Evolutionary conservation across 306 rosid species (phyloP).

Genomic region (Clitoria ternatea): DNA sequence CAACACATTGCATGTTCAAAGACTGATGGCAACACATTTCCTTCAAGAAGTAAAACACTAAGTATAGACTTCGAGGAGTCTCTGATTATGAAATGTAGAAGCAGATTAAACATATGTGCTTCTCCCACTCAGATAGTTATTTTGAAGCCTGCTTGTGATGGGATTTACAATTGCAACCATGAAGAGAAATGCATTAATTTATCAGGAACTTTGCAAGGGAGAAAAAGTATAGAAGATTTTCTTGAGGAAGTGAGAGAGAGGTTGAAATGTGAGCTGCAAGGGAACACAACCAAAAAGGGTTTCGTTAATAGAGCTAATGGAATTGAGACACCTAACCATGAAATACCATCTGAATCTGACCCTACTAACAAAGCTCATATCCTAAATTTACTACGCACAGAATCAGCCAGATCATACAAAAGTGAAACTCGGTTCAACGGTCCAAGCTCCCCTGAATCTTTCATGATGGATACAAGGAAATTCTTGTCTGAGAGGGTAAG

Average conservation of each 20-base stretch:
- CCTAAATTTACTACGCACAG: constrained; percentile 45
- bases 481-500: constrained; percentile 53
- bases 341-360: constrained; percentile 55
- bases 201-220: constrained; percentile 43
- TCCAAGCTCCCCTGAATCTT: constrained; percentile 51
- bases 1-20: constrained; percentile 25
- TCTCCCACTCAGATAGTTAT: constrained; percentile 63
- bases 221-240: constrained; percentile 63
- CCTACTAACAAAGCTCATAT: too few species aligned
- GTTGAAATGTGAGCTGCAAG: constrained; percentile 58
- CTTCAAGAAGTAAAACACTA: constrained; percentile 48
- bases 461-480: constrained; percentile 54
- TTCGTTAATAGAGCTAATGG: constrained; percentile 55
- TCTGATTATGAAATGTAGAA: constrained; percentile 28
- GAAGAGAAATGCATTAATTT: constrained; percentile 49
- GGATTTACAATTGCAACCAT: constrained; percentile 34
- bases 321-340: constrained; percentile 54
- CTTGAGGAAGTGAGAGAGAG: constrained; percentile 75
- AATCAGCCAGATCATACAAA: constrained; percentile 56
- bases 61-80: constrained; percentile 62
- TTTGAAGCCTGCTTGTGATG: constrained; percentile 73
- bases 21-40: constrained; percentile 26
- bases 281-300: constrained; percentile 42
- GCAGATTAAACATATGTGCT: constrained; percentile 32
- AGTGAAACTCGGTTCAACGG: constrained; percentile 50